Conservation (phyloP, 768 basidiomycete genomes). For the Wakefieldia striispora region DNA sequence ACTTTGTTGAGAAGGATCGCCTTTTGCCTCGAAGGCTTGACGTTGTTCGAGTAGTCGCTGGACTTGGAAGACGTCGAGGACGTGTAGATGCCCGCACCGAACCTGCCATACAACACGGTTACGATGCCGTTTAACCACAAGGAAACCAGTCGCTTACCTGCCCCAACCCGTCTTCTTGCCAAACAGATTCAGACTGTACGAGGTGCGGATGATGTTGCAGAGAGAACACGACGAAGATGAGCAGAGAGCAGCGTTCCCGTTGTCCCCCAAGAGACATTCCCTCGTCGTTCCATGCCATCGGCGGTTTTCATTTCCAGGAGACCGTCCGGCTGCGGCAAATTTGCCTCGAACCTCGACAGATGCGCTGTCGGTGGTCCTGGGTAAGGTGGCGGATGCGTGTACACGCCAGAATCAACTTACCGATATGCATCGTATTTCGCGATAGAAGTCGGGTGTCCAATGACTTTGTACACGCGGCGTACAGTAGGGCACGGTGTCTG, state of each 20-base stretch:
- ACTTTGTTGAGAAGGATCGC: slow-evolving; percentile 75
- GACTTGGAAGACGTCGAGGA: slow-evolving; percentile 82
- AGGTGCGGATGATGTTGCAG: slow-evolving; percentile 62
- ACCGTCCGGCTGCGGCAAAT: slow-evolving; percentile 51
- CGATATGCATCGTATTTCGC: slow-evolving; percentile 60
- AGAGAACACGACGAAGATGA: slow-evolving; percentile 56
- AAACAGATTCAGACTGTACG: slow-evolving; percentile 60
- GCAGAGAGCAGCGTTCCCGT: slow-evolving; percentile 51
- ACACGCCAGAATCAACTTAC: slow-evolving; percentile 32
- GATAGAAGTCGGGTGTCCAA: slow-evolving; percentile 46
- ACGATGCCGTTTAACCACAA: not conserved
- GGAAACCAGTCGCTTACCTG: slow-evolving; percentile 38
- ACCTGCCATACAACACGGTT: slow-evolving; percentile 37
- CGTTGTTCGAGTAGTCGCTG: slow-evolving; percentile 67
- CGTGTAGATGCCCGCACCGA: slow-evolving; percentile 70
- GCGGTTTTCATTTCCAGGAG: slow-evolving; percentile 68
- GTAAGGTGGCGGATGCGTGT: not conserved
- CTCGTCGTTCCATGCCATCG: slow-evolving; percentile 75
- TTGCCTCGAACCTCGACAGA: slow-evolving; percentile 60
- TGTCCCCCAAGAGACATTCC: slow-evolving; percentile 63
- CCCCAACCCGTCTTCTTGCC: slow-evolving; percentile 76
- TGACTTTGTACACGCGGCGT: slow-evolving; percentile 61
- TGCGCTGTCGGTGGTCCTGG: slow-evolving; percentile 33
- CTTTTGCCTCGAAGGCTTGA: slow-evolving; percentile 52
- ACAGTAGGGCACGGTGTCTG: slow-evolving; percentile 56